Base-by-base conservation (phyloP, 116 monocot species). In the Zostera marina region DNA sequence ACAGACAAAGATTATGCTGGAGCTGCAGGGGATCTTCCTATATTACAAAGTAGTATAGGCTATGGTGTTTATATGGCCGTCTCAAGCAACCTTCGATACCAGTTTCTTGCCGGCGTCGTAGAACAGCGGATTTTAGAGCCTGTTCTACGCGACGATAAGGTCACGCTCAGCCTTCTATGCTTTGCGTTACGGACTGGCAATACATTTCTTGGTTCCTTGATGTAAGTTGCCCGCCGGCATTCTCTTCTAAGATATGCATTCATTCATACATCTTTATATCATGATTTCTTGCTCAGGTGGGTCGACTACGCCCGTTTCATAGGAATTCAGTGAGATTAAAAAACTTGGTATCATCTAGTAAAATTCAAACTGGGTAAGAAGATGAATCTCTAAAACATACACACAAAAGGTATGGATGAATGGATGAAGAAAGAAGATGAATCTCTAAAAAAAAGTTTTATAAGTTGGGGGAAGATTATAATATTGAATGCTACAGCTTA, bases 51-150 rank as follows among this genome's bases (percentile, higher is more conserved):
- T 22, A 96, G 96, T 65, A 74, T 71, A 76, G 96, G 85, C 9
- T 96, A 96, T 73, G 96, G 96, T 54, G 76, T 96, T 15, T 96
- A 96, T 65, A 96, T 96, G 96, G 79, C 89, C 52, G 76, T 96
- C 68, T 96, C 96, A 67, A 96, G 96, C 59, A 96, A 96, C 72
- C 80, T 96, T 42, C 79, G 96, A 89, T 96, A 88, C 39, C 98
- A 98, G 62, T 23, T 98, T 20, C 60, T 98, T 41, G 90, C 90
- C 20, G 98, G 98, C 26, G 67, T 98, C 7, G 70, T 98, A 5
- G 98, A 98, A 62, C 98, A 98, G 57, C 72, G 98, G 48, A 72
- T 98, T 41, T 22, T 98, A 60, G 98, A 98, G 68, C 98, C 98
- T 4, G 25, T 83, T 52, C 81, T 90, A 10, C 86, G 89, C 61